Conservation (phyloP, 1,284 basidiomycete genomes). For the Pyrrhoderma noxium region DNA sequence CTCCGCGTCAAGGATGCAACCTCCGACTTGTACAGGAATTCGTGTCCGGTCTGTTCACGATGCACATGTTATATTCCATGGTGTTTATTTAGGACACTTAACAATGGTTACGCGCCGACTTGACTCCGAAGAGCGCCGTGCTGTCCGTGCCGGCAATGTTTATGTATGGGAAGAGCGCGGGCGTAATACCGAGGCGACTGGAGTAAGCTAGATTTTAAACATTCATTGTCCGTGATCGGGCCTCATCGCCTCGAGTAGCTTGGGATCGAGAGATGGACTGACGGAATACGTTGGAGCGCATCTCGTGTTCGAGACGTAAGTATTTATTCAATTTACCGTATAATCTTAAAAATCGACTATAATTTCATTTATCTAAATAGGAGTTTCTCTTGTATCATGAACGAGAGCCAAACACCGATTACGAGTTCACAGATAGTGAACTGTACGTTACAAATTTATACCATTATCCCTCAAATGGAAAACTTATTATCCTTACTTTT, state of each 20-base stretch:
- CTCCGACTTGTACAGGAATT: slow-evolving; percentile 35
- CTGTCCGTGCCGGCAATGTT: slow-evolving; percentile 36
- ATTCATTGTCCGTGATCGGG: not conserved
- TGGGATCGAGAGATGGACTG: slow-evolving; percentile 65
- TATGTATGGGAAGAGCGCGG: slow-evolving; percentile 43
- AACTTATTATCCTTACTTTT: not conserved
- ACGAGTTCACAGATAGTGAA: slow-evolving; percentile 22
- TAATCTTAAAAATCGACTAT: not conserved
- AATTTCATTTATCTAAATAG: slow-evolving; percentile 19
- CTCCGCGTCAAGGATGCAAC: slow-evolving; percentile 30
- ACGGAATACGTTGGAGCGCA: slow-evolving; percentile 57
- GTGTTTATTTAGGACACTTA: slow-evolving; percentile 30
- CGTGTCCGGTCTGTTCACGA: slow-evolving; percentile 34
- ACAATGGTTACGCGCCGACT: slow-evolving; percentile 36
- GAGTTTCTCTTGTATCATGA: slow-evolving; percentile 39
- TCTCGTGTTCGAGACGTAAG: slow-evolving; percentile 68
- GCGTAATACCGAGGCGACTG: slow-evolving; percentile 31
- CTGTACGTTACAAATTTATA: slow-evolving; percentile 6
- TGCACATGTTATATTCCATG: slow-evolving; percentile 39
- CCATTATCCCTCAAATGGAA: not conserved
- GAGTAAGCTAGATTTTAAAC: slow-evolving; percentile 24
- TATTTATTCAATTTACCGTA: not conserved
- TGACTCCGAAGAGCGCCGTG: slow-evolving; percentile 36
- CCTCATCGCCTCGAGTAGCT: slow-evolving; percentile 27
- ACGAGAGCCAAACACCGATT: slow-evolving; percentile 26